phyloP scores from a whole-genome alignment of 306 rosid species.

The Gastrolobium villosum region DNA sequence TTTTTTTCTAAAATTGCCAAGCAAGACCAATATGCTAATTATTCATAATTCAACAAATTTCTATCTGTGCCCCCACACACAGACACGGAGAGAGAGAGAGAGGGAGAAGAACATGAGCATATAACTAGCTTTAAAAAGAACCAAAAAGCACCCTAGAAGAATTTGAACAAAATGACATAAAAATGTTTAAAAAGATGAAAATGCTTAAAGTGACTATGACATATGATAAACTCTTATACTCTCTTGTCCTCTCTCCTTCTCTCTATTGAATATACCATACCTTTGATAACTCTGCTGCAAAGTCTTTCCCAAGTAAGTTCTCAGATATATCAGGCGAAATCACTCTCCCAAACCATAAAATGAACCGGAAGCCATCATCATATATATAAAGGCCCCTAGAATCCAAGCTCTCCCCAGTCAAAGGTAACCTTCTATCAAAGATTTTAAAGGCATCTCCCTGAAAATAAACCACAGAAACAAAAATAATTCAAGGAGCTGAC shows the following conservation, averaged over 20 bases:
- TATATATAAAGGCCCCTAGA: conserved; percentile 86
- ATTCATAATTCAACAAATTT: too few species aligned
- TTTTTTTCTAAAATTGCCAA: too few species aligned
- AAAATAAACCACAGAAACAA: conserved; percentile 37
- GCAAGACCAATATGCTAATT: too few species aligned
- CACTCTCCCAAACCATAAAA: conserved; percentile 92
- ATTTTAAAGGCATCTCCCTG: conserved; percentile 63
- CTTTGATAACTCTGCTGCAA: conserved; percentile 96
- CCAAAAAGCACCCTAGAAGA: neutral
- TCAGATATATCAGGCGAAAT: conserved; percentile 91
- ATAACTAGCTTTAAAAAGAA: neutral
- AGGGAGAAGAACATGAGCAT: too few species aligned
- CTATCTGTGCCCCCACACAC: too few species aligned
- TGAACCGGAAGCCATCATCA: conserved; percentile 86
- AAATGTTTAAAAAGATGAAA: neutral
- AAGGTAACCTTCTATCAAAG: conserved; percentile 79
- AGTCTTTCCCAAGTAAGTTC: conserved; percentile 88
- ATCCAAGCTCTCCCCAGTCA: conserved; percentile 86
- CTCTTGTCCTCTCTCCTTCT: too few species aligned
- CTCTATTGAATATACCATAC: conserved; percentile 54
- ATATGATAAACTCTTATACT: too few species aligned
- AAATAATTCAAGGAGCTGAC: conserved; percentile 44
- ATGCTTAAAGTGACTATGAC: too few species aligned
- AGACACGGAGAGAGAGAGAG: too few species aligned
- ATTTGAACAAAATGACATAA: neutral